Base-by-base conservation (phyloP, 2,329 filamentous ascomycete genomes). In the Atkinsonella hypoxylon region DNA sequence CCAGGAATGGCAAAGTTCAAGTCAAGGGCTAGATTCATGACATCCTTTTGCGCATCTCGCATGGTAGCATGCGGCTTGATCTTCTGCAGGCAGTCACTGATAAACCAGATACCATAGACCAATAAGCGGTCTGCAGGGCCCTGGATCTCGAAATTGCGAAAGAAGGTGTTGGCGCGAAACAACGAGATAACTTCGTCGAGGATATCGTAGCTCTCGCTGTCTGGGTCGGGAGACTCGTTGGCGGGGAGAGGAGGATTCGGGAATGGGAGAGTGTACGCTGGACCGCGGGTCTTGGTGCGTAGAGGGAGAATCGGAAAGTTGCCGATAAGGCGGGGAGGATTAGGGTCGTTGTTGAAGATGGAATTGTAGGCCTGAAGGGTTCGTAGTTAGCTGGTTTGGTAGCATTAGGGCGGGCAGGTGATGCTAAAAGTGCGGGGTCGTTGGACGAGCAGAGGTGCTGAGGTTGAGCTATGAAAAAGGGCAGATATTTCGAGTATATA, bases 121-220 rank as follows among this genome's bases (percentile, higher is more conserved):
- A 98, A 78, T 63, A 97, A 82, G 40, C 93, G 81, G 71, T 98
- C 93, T 52, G 93, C 91, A 26, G 89, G 87, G 13, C 93, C 93
- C 71, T 95, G 91, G 74, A 97, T 95, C 76, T 97, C 93, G 63
- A 98, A 98, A 78, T 97, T 98, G 63, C 93, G 87, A 78, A 97
- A 98, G 71, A 98, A 91, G 54, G 91, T 96, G 75, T 98, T 97
- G 62, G 93, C 91, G 57, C 93, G 88, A 78, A 97, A 98, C 47
- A 97, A 80, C 12, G 84, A 79, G 50, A 98, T 79, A 48, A 94
- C 83, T 75, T 98, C 93, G 71, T 98, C 93, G 50, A 97, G 79
- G 55, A 93, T 87, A 73, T 98, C 93, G 76, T 97, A 97, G 63
- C 86, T 90, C 68, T 95, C 89, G 69, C 82, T 84, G 67, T 93